Percentiles rank a stretch among this genome's conserved stretches.
Evolutionary conservation across 2,329 filamentous ascomycete genomes (phyloP).

Genomic region (Lanzia echinophila): DNA sequence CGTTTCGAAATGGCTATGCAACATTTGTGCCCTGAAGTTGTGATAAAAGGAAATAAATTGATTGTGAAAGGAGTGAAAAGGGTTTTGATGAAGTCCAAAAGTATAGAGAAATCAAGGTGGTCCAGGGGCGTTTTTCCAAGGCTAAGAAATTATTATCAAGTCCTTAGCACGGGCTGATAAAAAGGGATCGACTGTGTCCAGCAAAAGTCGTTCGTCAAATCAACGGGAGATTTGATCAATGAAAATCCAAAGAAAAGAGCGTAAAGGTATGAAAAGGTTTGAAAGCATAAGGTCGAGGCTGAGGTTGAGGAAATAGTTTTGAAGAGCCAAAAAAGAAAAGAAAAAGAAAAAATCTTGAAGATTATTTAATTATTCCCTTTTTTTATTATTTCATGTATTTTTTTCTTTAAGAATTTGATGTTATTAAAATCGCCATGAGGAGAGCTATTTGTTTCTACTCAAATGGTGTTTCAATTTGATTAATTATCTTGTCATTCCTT

Average conservation of each 20-base stretch:
- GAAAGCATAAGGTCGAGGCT: too few species aligned
- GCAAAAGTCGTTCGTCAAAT: background rate
- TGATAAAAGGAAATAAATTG: slow-evolving; percentile 5
- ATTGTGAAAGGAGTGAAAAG: background rate
- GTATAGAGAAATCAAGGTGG: background rate
- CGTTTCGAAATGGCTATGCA: slow-evolving; percentile 3
- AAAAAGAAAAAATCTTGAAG: too few species aligned
- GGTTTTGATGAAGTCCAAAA: background rate
- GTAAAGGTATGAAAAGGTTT: background rate
- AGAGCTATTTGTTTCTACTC: background rate
- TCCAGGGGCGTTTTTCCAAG: background rate
- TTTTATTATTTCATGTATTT: too few species aligned
- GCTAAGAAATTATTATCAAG: slow-evolving; percentile 1
- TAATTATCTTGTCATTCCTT: background rate
- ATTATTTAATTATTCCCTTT: too few species aligned
- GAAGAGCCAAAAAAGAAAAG: too few species aligned
- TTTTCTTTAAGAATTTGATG: too few species aligned
- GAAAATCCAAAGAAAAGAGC: background rate
- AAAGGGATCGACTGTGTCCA: slow-evolving; percentile 4
- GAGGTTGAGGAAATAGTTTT: too few species aligned
- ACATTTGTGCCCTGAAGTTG: slow-evolving; percentile 4
- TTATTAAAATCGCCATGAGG: background rate
- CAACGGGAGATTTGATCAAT: background rate
- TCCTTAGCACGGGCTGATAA: slow-evolving; percentile 2
- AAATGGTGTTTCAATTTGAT: background rate